A percentile compares a stretch with the other conserved stretches of the same genome.
phyloP scores from a whole-genome alignment of 1,284 basidiomycete genomes.

The Kwoniella shivajii region DNA sequence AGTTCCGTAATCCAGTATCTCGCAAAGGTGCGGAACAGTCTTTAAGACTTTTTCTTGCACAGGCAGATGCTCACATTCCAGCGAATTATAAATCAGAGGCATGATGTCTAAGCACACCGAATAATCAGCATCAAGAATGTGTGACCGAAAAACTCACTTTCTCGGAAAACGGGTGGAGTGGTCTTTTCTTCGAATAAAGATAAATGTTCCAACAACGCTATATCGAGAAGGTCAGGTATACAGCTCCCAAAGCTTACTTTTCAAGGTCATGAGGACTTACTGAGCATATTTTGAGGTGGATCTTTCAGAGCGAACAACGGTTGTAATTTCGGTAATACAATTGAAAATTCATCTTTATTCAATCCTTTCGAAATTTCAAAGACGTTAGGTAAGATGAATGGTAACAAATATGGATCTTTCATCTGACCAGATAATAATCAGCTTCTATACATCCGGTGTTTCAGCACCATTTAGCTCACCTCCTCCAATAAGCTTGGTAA shows the following conservation, averaged over 20 bases:
- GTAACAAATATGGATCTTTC: slow-evolving; percentile 88
- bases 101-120: slow-evolving; percentile 72
- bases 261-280: slow-evolving; percentile 26
- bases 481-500: slow-evolving; percentile 93
- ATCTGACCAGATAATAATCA: slow-evolving; percentile 61
- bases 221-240: not conserved
- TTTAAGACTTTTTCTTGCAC: slow-evolving; percentile 91
- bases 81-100: slow-evolving; percentile 89
- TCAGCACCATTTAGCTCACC: no score
- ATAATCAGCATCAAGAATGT: not conserved
- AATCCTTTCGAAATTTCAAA: slow-evolving; percentile 84
- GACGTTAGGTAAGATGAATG: slow-evolving; percentile 97
- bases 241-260: not conserved
- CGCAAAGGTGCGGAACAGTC: slow-evolving; percentile 82
- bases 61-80: slow-evolving; percentile 85
- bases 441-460: no score
- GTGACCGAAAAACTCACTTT: slow-evolving; percentile 65
- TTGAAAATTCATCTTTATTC: slow-evolving; percentile 77
- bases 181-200: slow-evolving; percentile 87
- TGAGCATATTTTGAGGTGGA: slow-evolving; percentile 95
- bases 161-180: slow-evolving; percentile 79
- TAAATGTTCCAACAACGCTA: slow-evolving; percentile 81
- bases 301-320: slow-evolving; percentile 90
- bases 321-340: slow-evolving; percentile 78
- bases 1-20: slow-evolving; percentile 90